Evolutionary conservation across 208 protist genomes (phyloP), one percentile per base, ranked within the genome.

Genomic region (Crithidia mellificae): DNA sequence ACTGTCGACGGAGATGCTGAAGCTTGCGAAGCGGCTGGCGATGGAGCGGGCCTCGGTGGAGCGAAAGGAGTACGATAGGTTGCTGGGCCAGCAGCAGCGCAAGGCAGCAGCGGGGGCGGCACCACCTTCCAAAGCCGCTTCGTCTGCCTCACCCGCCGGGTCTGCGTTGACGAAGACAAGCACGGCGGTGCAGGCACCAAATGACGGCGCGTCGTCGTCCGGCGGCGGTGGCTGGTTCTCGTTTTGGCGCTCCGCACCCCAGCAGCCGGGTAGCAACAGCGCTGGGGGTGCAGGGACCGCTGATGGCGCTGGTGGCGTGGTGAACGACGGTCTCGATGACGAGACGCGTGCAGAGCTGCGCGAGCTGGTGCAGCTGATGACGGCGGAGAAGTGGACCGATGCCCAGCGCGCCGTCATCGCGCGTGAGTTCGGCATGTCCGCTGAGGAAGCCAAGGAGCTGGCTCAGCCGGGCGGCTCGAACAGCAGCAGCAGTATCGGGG

Each of bases 391-490:
- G 19, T 90, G 84, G 84, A 85, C 84, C 6, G 70, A 78, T n/a
- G 72, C 70, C 25, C 82, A 93, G 67, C 84, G 87, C 7, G 49
- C 78, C 2, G 76, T 77, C 19, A 87, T 93, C 61, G 87, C 84
- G 15, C 79, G 81, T 38, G 82, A 93, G 67, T 83, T 90, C 61
- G 84, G 84, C 50, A 65, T 90, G 50, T 67, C 79, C 6, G 72
- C 70, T 6, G 72, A 83, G 20, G 87, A 93, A 22, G 72, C 76
- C n/a, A 53, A 63, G 15, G 74, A 62, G 17, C 65, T 90, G n/a
- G 29, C 70, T 1, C 49, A 53, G 30, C 3, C 39, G 0, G 17
- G 15, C 22, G 32, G n/a, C 34, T 6, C 39, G 0, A 25, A 25
- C 22, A 46, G n/a, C 34, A 14, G 19, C 20, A 25, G 32, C 7